Evolutionary conservation across 202 grass and related monocot species (phyloP).

Genomic region (Zoysia matrella): DNA sequence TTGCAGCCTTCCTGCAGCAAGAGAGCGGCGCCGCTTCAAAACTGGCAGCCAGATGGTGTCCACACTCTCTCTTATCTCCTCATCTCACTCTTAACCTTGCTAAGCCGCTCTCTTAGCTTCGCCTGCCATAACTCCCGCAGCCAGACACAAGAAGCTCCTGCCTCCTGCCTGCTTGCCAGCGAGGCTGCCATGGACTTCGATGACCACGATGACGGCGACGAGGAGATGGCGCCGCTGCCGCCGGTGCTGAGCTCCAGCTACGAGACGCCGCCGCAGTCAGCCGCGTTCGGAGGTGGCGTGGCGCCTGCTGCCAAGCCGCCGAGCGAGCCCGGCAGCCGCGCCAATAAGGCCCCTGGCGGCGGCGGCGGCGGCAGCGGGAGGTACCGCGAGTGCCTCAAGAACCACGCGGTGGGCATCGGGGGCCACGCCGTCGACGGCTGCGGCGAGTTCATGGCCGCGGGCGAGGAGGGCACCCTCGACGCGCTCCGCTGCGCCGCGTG

Average conservation of each 20-base stretch:
- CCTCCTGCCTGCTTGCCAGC: too few relatives aligned
- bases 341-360: constrained; percentile 14
- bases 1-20: constrained; percentile 47
- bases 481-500: constrained; percentile 94
- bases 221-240: constrained; percentile 67
- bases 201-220: constrained; percentile 61
- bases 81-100: constrained; percentile 58
- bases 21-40: constrained; percentile 47
- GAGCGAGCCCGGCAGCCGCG: constrained; percentile 10
- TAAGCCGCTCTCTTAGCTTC: constrained; percentile 54
- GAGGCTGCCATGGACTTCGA: constrained; percentile 65
- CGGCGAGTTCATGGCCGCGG: constrained; percentile 25
- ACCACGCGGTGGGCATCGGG: constrained; percentile 84
- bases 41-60: constrained; percentile 52
- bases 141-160: constrained; percentile 29
- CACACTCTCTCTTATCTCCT: constrained; percentile 68
- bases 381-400: constrained; percentile 96
- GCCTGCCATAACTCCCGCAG: constrained; percentile 29
- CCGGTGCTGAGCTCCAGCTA: constrained; percentile 62
- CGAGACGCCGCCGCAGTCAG: constrained; percentile 39
- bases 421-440: constrained; percentile 89
- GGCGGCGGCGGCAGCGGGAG: constrained; percentile 35
- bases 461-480: constrained; percentile 89
- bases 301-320: constrained; percentile 9
- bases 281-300: constrained; percentile 18